Evolutionary conservation across 1,139 yeast species (phyloP).

Genomic region (Pichia sp.): DNA sequence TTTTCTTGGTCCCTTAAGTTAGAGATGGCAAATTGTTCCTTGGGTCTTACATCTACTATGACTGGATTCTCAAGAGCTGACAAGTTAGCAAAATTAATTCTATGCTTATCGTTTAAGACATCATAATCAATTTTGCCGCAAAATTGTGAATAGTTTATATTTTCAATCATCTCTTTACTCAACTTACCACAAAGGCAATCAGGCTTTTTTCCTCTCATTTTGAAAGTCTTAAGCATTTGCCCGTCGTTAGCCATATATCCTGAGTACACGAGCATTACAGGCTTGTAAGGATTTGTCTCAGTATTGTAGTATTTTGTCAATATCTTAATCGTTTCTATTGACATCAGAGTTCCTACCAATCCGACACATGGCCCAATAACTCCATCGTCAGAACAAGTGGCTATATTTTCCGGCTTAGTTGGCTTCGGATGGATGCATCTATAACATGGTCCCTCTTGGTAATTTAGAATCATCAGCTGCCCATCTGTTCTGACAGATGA

Average conservation of each 20-base stretch:
- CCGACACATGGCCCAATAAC: conserved; percentile 96
- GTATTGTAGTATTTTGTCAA: conserved; percentile 49
- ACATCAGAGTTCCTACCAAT: conserved; percentile 82
- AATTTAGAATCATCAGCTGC: conserved; percentile 75
- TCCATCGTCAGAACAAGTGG: conserved; percentile 92
- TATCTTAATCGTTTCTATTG: conserved; percentile 78
- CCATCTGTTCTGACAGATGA: conserved; percentile 93
- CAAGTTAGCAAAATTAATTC: conserved; percentile 51
- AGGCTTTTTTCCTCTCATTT: conserved; percentile 67
- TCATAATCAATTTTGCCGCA: conserved; percentile 62
- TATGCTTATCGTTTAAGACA: conserved; percentile 40
- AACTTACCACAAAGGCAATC: conserved; percentile 64
- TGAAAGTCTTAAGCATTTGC: conserved; percentile 67
- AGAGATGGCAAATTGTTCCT: conserved; percentile 68
- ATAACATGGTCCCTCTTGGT: conserved; percentile 79
- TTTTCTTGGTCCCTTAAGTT: conserved; percentile 23
- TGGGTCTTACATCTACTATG: conserved; percentile 73
- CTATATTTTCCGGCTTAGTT: conserved; percentile 77
- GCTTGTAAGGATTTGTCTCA: conserved; percentile 41
- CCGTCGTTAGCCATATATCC: conserved; percentile 53
- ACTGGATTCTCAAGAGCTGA: conserved; percentile 21
- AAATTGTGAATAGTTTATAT: conserved; percentile 61
- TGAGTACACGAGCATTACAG: conserved; percentile 65
- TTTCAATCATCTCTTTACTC: conserved; percentile 41
- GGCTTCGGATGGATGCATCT: conserved; percentile 90